phyloP scores from a whole-genome alignment of 495 filamentous ascomycete genomes.

The Pseudotulostoma volvatum region DNA sequence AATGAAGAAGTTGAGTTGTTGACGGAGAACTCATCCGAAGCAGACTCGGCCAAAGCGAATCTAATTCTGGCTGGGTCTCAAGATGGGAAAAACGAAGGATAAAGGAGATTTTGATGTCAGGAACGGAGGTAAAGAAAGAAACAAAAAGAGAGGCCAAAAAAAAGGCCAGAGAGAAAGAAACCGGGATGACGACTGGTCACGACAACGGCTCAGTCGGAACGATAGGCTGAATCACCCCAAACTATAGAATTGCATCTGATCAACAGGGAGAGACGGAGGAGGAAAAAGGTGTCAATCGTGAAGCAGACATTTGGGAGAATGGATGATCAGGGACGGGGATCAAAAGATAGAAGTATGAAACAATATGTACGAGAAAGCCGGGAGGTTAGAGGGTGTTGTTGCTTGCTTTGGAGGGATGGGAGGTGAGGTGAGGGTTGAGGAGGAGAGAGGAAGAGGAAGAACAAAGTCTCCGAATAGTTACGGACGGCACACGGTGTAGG shows the following conservation, averaged over 20 bases:
- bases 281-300: background rate
- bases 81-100: conserved; percentile 11
- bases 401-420: too few relatives aligned
- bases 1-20: conserved; percentile 10
- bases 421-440: too few relatives aligned
- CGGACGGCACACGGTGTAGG: too few relatives aligned
- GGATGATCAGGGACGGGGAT: too few relatives aligned
- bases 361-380: too few relatives aligned
- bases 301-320: conserved; percentile 7
- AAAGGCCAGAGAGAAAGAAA: conserved; percentile 7
- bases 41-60: background rate
- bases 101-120: too few relatives aligned
- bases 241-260: background rate
- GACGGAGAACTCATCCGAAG: background rate
- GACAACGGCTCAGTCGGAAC: background rate
- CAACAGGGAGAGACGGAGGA: background rate
- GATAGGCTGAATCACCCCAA: background rate
- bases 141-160: conserved; percentile 11
- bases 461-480: too few relatives aligned
- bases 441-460: too few relatives aligned
- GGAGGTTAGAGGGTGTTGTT: too few relatives aligned
- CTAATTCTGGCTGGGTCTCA: background rate
- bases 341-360: too few relatives aligned
- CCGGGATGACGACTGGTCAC: background rate
- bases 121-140: too few relatives aligned